Conservation (phyloP, 208 protist genomes). For the Phytomonas francai region DNA sequence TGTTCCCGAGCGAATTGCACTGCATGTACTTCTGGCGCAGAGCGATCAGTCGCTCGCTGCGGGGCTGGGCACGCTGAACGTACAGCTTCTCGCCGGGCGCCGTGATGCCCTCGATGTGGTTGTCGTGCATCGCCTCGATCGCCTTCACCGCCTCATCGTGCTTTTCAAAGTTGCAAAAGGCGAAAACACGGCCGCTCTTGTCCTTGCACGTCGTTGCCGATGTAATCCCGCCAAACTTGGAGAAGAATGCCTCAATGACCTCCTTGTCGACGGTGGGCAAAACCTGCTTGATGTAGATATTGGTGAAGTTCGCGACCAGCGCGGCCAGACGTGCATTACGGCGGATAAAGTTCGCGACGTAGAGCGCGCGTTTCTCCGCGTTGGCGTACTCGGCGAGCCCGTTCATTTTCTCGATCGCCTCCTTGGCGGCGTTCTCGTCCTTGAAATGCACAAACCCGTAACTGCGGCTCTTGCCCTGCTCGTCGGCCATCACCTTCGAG, state of each 20-base stretch:
- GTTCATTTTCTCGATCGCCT: slow-evolving; percentile 96
- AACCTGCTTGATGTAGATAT: slow-evolving; percentile 98
- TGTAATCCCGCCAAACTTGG: slow-evolving; percentile 92
- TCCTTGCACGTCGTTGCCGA: slow-evolving; percentile 86
- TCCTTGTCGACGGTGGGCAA: slow-evolving; percentile 85
- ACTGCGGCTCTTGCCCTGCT: slow-evolving; percentile 90
- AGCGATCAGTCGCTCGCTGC: slow-evolving; percentile 83
- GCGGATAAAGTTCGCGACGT: slow-evolving; percentile 95
- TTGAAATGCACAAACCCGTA: slow-evolving; percentile 99
- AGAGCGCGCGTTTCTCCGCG: slow-evolving; percentile 86
- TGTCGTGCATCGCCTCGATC: slow-evolving; percentile 86
- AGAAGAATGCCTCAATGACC: slow-evolving; percentile 91
- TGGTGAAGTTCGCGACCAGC: slow-evolving; percentile 95
- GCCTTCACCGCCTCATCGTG: slow-evolving; percentile 93
- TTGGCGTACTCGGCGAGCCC: slow-evolving; percentile 90
- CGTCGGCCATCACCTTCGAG: slow-evolving; percentile 94
- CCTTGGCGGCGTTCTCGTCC: slow-evolving; percentile 90
- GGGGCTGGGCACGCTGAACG: slow-evolving; percentile 83
- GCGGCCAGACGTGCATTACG: slow-evolving; percentile 89
- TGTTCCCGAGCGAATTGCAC: slow-evolving; percentile 91
- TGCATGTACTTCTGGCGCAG: slow-evolving; percentile 89
- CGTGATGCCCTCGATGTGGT: slow-evolving; percentile 79
- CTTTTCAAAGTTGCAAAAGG: slow-evolving; percentile 97
- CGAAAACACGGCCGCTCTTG: slow-evolving; percentile 92
- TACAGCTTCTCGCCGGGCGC: slow-evolving; percentile 75